Evolutionary conservation across 2,329 filamentous ascomycete species (phyloP).

Genomic region (Neodidymelliopsis sp.): DNA sequence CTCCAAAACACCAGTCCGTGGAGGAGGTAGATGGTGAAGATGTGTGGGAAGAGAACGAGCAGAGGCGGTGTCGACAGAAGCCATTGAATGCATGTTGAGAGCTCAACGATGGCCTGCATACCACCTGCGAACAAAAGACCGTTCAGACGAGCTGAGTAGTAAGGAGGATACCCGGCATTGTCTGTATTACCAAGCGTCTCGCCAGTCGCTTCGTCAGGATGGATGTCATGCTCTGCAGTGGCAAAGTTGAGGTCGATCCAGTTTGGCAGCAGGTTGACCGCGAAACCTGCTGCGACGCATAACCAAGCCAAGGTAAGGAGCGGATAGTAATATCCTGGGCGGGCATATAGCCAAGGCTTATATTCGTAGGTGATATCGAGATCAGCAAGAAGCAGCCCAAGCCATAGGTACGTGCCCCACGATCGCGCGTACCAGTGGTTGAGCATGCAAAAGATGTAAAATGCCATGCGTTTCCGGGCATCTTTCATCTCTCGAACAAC

Average conservation of each 20-base stretch:
- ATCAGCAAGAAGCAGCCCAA: constrained; percentile 56
- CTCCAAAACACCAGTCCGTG: constrained; percentile 58
- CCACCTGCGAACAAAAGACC: constrained; percentile 52
- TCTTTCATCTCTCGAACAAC: constrained; percentile 56
- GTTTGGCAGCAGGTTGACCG: constrained; percentile 49
- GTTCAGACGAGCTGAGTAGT: constrained; percentile 55
- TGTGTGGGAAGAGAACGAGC: constrained; percentile 56
- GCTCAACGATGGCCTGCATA: constrained; percentile 48
- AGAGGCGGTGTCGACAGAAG: constrained; percentile 51
- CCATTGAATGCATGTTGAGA: constrained; percentile 50
- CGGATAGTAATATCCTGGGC: constrained; percentile 48
- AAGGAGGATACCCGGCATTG: constrained; percentile 51
- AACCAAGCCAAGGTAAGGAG: constrained; percentile 43
- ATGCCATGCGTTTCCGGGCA: constrained; percentile 56
- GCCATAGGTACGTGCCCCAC: constrained; percentile 57
- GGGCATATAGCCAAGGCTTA: constrained; percentile 48
- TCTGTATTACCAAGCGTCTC: constrained; percentile 46
- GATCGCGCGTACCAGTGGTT: constrained; percentile 58
- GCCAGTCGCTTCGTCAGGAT: constrained; percentile 53
- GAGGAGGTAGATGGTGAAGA: constrained; percentile 59
- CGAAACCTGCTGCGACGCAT: constrained; percentile 42
- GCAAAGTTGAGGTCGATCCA: constrained; percentile 50
- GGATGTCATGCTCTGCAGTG: constrained; percentile 52
- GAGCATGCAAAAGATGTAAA: constrained; percentile 54
- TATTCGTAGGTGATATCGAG: constrained; percentile 57